Evolutionary conservation across 2,329 filamentous ascomycete species (phyloP).

Genomic region (Claviceps sp.): DNA sequence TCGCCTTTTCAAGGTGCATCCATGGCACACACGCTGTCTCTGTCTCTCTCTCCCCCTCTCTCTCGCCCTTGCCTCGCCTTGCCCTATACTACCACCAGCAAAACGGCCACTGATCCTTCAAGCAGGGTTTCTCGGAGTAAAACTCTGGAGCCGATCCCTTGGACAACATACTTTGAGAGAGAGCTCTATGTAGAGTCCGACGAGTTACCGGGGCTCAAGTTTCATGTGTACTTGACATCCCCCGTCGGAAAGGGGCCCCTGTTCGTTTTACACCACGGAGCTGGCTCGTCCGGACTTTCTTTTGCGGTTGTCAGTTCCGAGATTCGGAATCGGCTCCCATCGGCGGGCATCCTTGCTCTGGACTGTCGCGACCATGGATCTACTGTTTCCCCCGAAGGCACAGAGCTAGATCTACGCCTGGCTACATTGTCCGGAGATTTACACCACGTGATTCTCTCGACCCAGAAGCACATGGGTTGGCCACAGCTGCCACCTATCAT

Average conservation of each 20-base stretch:
- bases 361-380: constrained; percentile 82
- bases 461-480: constrained; percentile 60
- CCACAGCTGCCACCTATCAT: constrained; percentile 60
- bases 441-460: constrained; percentile 52
- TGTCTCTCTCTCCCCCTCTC: background rate
- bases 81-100: background rate
- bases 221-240: constrained; percentile 82
- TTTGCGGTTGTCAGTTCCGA: constrained; percentile 74
- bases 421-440: constrained; percentile 62
- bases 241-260: constrained; percentile 64
- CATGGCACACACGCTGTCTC: background rate
- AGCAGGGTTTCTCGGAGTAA: constrained; percentile 35
- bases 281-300: constrained; percentile 82
- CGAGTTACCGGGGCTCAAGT: constrained; percentile 36
- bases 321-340: constrained; percentile 62
- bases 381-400: constrained; percentile 35
- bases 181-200: constrained; percentile 60
- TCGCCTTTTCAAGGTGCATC: background rate
- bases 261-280: constrained; percentile 90
- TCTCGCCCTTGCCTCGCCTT: background rate
- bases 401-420: constrained; percentile 52
- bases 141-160: constrained; percentile 55
- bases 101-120: constrained; percentile 7
- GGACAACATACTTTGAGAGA: constrained; percentile 84
- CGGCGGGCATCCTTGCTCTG: constrained; percentile 69